Base-by-base conservation (phyloP, 352 stramenopile species). In the Saprolegnia parasitica region DNA sequence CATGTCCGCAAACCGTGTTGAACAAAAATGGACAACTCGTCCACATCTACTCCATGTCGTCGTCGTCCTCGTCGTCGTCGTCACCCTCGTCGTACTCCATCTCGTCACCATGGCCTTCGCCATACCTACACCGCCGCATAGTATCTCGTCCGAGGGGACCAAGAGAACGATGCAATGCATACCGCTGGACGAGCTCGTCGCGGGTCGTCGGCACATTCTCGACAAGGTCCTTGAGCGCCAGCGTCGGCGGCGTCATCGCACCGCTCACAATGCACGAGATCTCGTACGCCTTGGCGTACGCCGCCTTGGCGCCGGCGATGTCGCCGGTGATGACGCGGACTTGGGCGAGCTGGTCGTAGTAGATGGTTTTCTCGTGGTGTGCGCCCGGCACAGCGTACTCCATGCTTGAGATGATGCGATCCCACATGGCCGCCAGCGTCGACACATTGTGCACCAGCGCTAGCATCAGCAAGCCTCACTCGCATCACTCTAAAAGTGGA, bases 331-430 rank as follows among this genome's bases (percentile, higher is more conserved):
- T 76, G 56, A 92, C 78, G 8, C 32, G 18, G 10, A 90, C 83
- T 72, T 92, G 83, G n/a, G 84, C 84, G 37, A 90, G 66, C 71
- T 91, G 88, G 74, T 92, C 84, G 73, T 92, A 92, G 72, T 92
- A 90, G 64, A 92, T 91, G 37, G 77, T 87, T 68, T 92, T 92
- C 72, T 92, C 84, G 68, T 92, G 83, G 63, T 90, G 76, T 32
- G 79, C 74, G 18, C 74, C 72, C 18, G 80, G 84, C 54, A 90
- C 74, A 13, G 86, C 79, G 29, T 79, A 72, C 72, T 92, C 86
- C 78, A 92, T 89, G 67, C 56, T 75, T 20, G 73, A 63, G 63
- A 92, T 87, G 60, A 90, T 87, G 39, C 79, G 81, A 64, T 84
- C 71, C 81, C 82, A 90, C 46, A 88, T 77, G 60, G 78, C 73